Evolutionary conservation across 2,329 filamentous ascomycete species (phyloP).

Genomic region (Colletotrichum sp.): DNA sequence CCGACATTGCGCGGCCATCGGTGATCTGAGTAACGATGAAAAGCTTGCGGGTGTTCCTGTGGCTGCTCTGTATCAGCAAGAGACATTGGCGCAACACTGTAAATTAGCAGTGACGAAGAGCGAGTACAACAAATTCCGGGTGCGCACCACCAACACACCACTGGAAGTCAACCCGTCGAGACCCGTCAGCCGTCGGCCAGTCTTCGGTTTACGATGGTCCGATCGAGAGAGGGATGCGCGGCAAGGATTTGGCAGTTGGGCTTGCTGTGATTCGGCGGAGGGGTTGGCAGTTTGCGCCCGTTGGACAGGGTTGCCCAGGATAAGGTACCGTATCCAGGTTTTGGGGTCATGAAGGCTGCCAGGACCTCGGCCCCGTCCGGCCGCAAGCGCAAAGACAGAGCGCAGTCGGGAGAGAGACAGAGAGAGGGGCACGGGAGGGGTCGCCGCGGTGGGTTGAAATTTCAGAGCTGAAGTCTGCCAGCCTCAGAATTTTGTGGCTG

Average conservation of each 20-base stretch:
- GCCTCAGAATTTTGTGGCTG: not conserved
- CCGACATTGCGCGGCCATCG: not conserved
- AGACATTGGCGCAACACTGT: not conserved
- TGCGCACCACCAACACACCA: not conserved
- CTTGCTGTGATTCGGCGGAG: constrained; percentile 9
- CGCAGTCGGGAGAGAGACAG: not conserved
- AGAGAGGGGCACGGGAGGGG: not conserved
- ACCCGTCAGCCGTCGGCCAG: not conserved
- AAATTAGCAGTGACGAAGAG: not conserved
- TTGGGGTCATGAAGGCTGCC: not conserved
- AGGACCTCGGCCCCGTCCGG: constrained; percentile 6
- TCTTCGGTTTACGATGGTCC: constrained; percentile 4
- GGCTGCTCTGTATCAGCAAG: not conserved
- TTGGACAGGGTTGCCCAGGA: not conserved
- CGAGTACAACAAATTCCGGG: not conserved
- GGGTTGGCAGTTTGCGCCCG: constrained; percentile 1
- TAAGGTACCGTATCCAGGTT: not conserved
- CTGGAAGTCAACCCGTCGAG: not conserved
- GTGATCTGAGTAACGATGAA: not conserved
- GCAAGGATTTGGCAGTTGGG: constrained; percentile 10
- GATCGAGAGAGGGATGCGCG: constrained; percentile 14
- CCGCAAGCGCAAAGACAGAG: not conserved
- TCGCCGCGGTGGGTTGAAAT: not conserved
- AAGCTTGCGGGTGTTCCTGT: not conserved
- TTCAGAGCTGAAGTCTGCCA: not conserved